phyloP scores from a whole-genome alignment of 2,329 filamentous ascomycete species.

The Dryadomyces sulphureus region DNA sequence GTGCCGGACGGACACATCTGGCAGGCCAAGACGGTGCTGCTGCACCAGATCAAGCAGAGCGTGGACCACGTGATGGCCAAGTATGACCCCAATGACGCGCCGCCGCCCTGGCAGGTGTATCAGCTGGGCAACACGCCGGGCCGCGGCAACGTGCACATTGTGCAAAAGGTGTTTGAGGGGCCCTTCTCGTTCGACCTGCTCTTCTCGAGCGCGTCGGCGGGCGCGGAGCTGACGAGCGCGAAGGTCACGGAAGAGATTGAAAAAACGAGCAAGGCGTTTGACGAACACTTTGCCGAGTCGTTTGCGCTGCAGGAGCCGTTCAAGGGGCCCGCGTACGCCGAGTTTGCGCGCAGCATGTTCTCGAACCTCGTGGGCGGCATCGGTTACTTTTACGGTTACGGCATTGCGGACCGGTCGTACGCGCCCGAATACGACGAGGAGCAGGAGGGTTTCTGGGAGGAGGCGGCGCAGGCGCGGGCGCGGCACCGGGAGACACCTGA shows the following conservation, averaged over 20 bases:
- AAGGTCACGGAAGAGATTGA: constrained; percentile 58
- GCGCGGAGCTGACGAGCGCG: constrained; percentile 37
- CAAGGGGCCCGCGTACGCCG: constrained; percentile 52
- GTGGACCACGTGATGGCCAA: constrained; percentile 34
- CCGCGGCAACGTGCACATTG: constrained; percentile 65
- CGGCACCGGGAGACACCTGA: constrained; percentile 56
- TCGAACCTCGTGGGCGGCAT: constrained; percentile 90
- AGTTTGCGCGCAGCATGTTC: constrained; percentile 79
- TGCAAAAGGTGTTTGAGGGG: constrained; percentile 86
- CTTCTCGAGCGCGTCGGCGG: constrained; percentile 65
- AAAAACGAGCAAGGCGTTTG: constrained; percentile 51
- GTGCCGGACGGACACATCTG: constrained; percentile 58
- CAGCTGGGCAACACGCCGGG: constrained; percentile 57
- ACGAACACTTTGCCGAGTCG: constrained; percentile 56
- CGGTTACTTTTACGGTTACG: constrained; percentile 85
- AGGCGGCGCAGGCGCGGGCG: constrained; percentile 64
- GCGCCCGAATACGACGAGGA: constrained; percentile 92
- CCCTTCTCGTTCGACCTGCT: constrained; percentile 87
- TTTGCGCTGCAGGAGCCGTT: constrained; percentile 68
- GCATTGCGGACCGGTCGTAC: constrained; percentile 78
- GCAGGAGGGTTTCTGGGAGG: constrained; percentile 90
- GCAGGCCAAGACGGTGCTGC: constrained; percentile 56
- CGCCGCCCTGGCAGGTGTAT: constrained; percentile 76
- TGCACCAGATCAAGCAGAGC: constrained; percentile 35
- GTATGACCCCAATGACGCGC: constrained; percentile 44